Base-by-base conservation (phyloP, 1,284 basidiomycete species). In the Ceratobasidium theobromae region DNA sequence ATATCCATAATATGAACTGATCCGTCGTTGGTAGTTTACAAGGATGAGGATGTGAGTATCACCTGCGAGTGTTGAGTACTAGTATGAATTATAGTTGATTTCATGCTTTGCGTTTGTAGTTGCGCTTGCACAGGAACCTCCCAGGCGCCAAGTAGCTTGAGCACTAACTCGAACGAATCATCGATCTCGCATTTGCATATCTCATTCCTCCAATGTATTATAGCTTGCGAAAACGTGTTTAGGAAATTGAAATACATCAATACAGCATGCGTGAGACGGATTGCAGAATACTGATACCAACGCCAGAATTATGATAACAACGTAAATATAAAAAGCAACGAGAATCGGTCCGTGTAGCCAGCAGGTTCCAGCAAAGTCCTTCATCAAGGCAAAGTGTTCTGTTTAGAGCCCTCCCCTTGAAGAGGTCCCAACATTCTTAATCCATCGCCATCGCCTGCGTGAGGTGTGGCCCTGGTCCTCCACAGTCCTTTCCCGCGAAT, bases 11-110 rank as follows among this genome's bases (percentile, higher is more conserved):
- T 25, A 14, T n/a, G 28, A 30, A 33, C n/a, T 53, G 6, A 18
- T 23, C 16, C 32, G 8, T 33, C 25, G 38, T 14, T 9, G 25
- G n/a, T 45, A 65, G 60, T 65, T 30, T 53, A 53, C 35, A 65
- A 53, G 27, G 60, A 65, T 45, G 60, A 65, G 12, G 60, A 65
- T 32, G 60, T 65, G n/a, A 53, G 60, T 53, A 11, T 11, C 2
- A 11, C 32, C 21, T 53, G n/a, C 18, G 4, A 11, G 5, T 48
- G 21, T 4, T 23, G n/a, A 25, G n/a, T 53, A 12, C 25, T 16
- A 27, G 32, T 28, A 21, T 33, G 4, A 12, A n/a, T 23, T 40
- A 25, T 49, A 9, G 28, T 41, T 65, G 51, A 53, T 21, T 11
- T 6, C 12, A 48, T 18, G 21, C n/a, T 41, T 45, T 65, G 25